Conservation (phyloP, 768 basidiomycete species). For the Mycena maculata region DNA sequence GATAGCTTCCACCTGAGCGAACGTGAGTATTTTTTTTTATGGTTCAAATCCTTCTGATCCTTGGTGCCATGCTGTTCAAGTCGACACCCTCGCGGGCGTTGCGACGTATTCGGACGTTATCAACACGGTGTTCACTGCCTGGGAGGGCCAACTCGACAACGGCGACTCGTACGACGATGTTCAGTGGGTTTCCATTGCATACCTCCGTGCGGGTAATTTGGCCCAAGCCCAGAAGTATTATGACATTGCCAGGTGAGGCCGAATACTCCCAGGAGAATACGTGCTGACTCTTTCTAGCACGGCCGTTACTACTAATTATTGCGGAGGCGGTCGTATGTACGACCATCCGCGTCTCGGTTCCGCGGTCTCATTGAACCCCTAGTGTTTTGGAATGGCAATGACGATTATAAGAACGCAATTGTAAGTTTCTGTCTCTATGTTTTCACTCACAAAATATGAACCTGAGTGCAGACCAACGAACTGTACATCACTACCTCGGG, state of each 20-base stretch:
- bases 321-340: constrained; percentile 33
- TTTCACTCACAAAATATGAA: too few relatives aligned
- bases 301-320: constrained; percentile 26
- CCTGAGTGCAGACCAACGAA: constrained; percentile 29
- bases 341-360: neutral
- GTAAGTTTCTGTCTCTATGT: neutral
- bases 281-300: neutral
- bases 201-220: constrained; percentile 28
- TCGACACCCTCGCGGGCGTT: constrained; percentile 23
- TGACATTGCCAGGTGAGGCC: constrained; percentile 22
- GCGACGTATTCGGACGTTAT: constrained; percentile 26
- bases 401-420: constrained; percentile 36
- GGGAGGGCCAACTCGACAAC: constrained; percentile 29
- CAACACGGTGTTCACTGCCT: constrained; percentile 30
- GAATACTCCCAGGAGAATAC: too few relatives aligned
- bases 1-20: constrained; percentile 30
- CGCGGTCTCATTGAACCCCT: neutral
- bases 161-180: constrained; percentile 34
- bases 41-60: neutral
- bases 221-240: constrained; percentile 33
- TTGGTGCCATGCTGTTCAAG: neutral
- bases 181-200: constrained; percentile 33
- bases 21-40: constrained; percentile 8
- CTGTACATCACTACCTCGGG: constrained; percentile 34
- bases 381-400: constrained; percentile 34